Evolutionary conservation across 768 basidiomycete genomes (phyloP).

Genomic region (Lepiota subincarnata): DNA sequence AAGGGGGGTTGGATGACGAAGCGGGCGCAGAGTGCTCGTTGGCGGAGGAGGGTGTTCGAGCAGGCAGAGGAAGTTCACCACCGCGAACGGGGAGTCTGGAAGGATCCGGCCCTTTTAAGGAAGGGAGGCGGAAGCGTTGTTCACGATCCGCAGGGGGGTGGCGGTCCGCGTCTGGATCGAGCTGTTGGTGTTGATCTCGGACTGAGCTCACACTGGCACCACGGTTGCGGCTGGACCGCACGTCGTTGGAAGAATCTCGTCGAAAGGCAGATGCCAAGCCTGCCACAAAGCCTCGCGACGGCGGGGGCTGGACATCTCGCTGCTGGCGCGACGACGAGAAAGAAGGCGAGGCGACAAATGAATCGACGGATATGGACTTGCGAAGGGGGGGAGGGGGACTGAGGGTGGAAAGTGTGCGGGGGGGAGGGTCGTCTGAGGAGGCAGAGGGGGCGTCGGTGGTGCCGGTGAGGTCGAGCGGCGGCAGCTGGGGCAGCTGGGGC

Average conservation of each 20-base stretch:
- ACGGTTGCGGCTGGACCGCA: conserved; percentile 43
- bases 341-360: conserved; percentile 44
- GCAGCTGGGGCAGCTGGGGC: conserved; percentile 19
- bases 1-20: neutral
- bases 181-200: conserved; percentile 35
- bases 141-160: conserved; percentile 34
- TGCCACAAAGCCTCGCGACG: conserved; percentile 7
- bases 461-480: conserved; percentile 23
- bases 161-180: conserved; percentile 53
- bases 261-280: conserved; percentile 7
- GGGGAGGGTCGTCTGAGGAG: conserved; percentile 24
- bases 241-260: conserved; percentile 17
- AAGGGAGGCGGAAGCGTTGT: conserved; percentile 44
- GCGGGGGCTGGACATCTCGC: neutral
- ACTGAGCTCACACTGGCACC: conserved; percentile 53
- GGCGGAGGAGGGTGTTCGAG: conserved; percentile 33
- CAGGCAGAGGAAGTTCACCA: conserved; percentile 61
- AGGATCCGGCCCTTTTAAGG: conserved; percentile 44
- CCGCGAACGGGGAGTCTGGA: conserved; percentile 41
- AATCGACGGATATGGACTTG: conserved; percentile 78
- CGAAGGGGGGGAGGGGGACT: conserved; percentile 42
- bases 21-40: neutral
- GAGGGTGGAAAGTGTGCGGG: conserved; percentile 21
- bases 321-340: neutral
- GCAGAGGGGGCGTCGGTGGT: conserved; percentile 20